Evolutionary conservation across 305 asterid species (phyloP).

Genomic region (Ruellia speciosa): DNA sequence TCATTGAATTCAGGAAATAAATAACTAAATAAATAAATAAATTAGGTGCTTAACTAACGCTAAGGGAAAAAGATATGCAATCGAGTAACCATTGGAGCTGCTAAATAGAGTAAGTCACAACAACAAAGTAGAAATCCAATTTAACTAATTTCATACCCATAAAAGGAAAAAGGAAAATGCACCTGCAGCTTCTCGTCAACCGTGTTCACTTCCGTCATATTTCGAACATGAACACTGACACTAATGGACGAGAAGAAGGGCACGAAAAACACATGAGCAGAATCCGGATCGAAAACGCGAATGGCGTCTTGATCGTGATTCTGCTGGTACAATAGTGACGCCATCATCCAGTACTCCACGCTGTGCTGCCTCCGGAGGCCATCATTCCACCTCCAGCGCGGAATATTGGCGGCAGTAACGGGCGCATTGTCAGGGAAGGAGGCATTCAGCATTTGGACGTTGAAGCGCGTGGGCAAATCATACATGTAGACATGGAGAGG

Average conservation of each 20-base stretch:
- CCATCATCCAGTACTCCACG: slow-evolving; percentile 73
- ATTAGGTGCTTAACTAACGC: too few species aligned
- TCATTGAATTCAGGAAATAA: too few species aligned
- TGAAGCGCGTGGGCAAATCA: slow-evolving; percentile 69
- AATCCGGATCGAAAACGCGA: slow-evolving; percentile 33
- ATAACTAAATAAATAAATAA: too few species aligned
- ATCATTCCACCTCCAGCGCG: slow-evolving; percentile 41
- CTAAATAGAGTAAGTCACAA: background rate
- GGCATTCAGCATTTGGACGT: slow-evolving; percentile 51
- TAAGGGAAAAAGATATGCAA: too few species aligned
- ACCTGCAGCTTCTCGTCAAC: slow-evolving; percentile 60
- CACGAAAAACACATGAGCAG: slow-evolving; percentile 54
- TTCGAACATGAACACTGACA: slow-evolving; percentile 40
- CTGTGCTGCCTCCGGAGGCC: slow-evolving; percentile 55
- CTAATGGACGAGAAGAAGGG: slow-evolving; percentile 68
- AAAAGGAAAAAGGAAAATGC: background rate
- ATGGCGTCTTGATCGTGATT: too few species aligned
- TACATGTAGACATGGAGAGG: slow-evolving; percentile 67
- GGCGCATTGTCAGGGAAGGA: slow-evolving; percentile 25
- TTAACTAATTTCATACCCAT: background rate
- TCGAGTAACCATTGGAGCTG: background rate
- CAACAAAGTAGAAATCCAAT: background rate
- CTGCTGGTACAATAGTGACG: slow-evolving; percentile 33
- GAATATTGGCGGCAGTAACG: slow-evolving; percentile 36
- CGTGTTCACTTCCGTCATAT: slow-evolving; percentile 45